phyloP scores from a whole-genome alignment of 225 moss, liverwort and hornwort species.

The Physcomitrellopsis africana region DNA sequence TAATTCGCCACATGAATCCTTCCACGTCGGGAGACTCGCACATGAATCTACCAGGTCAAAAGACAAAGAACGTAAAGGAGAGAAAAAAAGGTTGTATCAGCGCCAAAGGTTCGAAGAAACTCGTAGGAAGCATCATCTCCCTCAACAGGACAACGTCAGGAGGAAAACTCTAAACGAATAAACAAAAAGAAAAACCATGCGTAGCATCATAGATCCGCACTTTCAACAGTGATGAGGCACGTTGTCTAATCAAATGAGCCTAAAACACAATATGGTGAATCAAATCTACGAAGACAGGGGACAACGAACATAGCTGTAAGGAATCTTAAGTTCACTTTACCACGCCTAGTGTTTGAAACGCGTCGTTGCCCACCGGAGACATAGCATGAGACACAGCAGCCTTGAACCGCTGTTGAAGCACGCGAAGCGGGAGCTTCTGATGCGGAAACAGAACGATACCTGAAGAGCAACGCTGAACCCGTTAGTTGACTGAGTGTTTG shows the following conservation, averaged over 20 bases:
- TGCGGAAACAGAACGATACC: slow-evolving; percentile 93
- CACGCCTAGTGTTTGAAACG: slow-evolving; percentile 85
- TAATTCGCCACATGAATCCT: slow-evolving; percentile 73
- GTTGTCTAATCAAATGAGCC: not conserved
- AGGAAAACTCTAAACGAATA: not conserved
- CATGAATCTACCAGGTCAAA: slow-evolving; percentile 73
- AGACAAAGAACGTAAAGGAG: slow-evolving; percentile 4
- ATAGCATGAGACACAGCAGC: slow-evolving; percentile 89
- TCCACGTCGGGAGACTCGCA: slow-evolving; percentile 60
- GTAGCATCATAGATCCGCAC: slow-evolving; percentile 15
- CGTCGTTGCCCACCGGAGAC: slow-evolving; percentile 69
- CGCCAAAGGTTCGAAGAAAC: not conserved
- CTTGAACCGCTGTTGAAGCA: slow-evolving; percentile 88
- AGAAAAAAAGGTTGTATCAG: not conserved
- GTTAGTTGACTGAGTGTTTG: slow-evolving; percentile 23
- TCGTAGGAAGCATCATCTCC: not conserved
- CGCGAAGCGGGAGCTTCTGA: slow-evolving; percentile 89
- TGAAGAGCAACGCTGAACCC: slow-evolving; percentile 36
- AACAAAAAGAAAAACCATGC: too few species aligned
- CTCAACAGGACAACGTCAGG: not conserved
- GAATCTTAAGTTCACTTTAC: slow-evolving; percentile 36
- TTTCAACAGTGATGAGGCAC: not conserved
- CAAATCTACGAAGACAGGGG: not conserved
- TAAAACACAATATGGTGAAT: not conserved
- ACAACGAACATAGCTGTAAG: not conserved